Evolutionary conservation across 2,329 filamentous ascomycete species (phyloP).

Genomic region (Zymoseptoria ardabiliae): DNA sequence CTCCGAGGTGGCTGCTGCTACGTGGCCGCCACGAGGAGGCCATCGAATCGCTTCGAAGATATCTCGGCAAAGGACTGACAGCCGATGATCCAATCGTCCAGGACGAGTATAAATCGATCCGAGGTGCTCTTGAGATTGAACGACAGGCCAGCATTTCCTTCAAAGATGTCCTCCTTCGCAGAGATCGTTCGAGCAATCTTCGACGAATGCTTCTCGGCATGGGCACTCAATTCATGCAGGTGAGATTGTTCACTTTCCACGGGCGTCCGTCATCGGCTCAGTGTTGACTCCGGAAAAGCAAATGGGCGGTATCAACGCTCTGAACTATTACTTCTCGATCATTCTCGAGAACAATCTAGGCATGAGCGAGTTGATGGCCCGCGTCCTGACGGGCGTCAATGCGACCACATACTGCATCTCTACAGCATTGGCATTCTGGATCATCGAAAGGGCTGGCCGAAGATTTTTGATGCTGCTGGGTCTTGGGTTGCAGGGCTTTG

Average conservation of each 20-base stretch:
- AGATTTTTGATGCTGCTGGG: slow-evolving; percentile 9
- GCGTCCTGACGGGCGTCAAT: slow-evolving; percentile 11
- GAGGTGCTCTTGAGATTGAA: slow-evolving; percentile 9
- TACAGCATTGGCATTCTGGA: slow-evolving; percentile 10
- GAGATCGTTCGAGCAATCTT: slow-evolving; percentile 10
- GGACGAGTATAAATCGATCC: slow-evolving; percentile 10
- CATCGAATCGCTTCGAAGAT: slow-evolving; percentile 35
- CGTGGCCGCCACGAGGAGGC: slow-evolving; percentile 27
- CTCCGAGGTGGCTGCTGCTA: slow-evolving; percentile 32
- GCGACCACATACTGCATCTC: slow-evolving; percentile 10
- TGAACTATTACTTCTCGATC: slow-evolving; percentile 10
- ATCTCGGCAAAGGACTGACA: slow-evolving; percentile 35
- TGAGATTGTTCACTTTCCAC: too few relatives aligned
- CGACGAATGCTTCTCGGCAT: slow-evolving; percentile 9
- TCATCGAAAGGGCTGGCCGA: slow-evolving; percentile 9
- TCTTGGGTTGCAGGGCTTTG: slow-evolving; percentile 5
- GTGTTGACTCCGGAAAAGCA: neutral
- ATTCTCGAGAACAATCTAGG: slow-evolving; percentile 10
- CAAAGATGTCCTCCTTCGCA: slow-evolving; percentile 7
- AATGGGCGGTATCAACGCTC: slow-evolving; percentile 9
- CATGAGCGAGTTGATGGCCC: slow-evolving; percentile 8
- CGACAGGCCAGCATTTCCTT: slow-evolving; percentile 5
- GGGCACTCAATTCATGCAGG: slow-evolving; percentile 6
- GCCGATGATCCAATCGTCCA: slow-evolving; percentile 3
- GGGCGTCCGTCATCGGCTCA: too few relatives aligned